Base-by-base conservation (phyloP, 768 basidiomycete genomes). In the Naganishia vaughanmartiniae region DNA sequence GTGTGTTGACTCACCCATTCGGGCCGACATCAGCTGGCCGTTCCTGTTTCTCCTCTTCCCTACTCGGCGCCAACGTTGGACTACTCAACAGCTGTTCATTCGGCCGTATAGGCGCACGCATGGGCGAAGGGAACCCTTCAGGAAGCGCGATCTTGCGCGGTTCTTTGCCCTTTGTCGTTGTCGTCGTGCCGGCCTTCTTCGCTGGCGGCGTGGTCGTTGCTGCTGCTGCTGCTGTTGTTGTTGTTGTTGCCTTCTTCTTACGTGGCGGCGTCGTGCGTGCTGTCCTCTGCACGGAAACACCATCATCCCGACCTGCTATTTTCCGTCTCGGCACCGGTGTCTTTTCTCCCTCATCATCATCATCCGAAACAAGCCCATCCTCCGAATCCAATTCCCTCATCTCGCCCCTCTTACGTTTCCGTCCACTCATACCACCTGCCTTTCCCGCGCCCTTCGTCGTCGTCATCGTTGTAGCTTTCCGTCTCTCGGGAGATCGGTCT, bases 51-150 rank as follows among this genome's bases (percentile, higher is more conserved):
- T 45, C 42, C 60, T 21, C 15, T 30, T 28, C 39, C 6, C 7
- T 30, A 5, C 7, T 24, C 24, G 6, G 6, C 28, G 21, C 3
- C n/a, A 4, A 1, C 39, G 60, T n/a, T 4, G 39, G 60, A 58
- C 33, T 39, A 24, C 31, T 21, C n/a, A 63, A n/a, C 24, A 63
- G 60, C 3, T 15, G n/a, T 17, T 63, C 60, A 34, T 63, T 63
- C 6, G 42, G 36, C 9, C 60, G 36, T 11, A 63, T 21, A 19
- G 60, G 60, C 24, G 60, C 60, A 42, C 60, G 60, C 60, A 63
- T 63, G 39, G 60, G 60, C 39, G 60, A 63, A n/a, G 60, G 60
- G 39, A 63, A 63, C 24, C 60, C 60, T 2, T 17, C 33, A 1
- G 60, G 60, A 34, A 31, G 39, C 24, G 60, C 60, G 9, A 63